Evolutionary conservation across 225 moss, liverwort and hornwort species (phyloP).

Genomic region (Lunularia cruciata): DNA sequence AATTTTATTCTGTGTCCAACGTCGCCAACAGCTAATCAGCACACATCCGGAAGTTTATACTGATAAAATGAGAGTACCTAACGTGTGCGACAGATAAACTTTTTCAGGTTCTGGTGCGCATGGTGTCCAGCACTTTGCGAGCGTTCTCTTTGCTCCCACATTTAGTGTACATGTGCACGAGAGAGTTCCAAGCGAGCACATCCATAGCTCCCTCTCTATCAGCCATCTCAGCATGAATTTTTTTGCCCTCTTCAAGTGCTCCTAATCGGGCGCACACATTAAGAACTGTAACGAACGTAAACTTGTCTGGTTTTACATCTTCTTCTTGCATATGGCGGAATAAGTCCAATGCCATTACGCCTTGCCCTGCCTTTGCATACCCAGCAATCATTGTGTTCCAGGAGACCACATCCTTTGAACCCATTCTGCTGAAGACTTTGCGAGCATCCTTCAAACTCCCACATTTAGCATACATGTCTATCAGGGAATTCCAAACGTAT

Average conservation of each 20-base stretch:
- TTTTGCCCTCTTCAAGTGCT: conserved; percentile 16
- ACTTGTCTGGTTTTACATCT: conserved; percentile 2
- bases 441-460: conserved; percentile 20
- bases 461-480: conserved; percentile 22
- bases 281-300: conserved; percentile 13
- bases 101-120: background rate
- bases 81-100: no score
- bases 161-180: conserved; percentile 7
- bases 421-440: background rate
- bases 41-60: no score
- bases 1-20: no score
- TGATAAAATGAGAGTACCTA: no score
- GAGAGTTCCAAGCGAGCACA: conserved; percentile 5
- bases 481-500: conserved; percentile 13
- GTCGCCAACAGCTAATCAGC: no score
- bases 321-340: conserved; percentile 14
- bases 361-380: background rate
- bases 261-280: conserved; percentile 6
- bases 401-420: conserved; percentile 6
- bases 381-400: conserved; percentile 17
- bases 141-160: background rate
- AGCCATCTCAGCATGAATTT: conserved; percentile 15
- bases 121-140: background rate
- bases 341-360: background rate
- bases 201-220: background rate